A percentile compares a stretch with the other conserved stretches of the same genome.
Evolutionary conservation across 1,139 yeast species (phyloP).

Genomic region (Suhomyces anneliseae): DNA sequence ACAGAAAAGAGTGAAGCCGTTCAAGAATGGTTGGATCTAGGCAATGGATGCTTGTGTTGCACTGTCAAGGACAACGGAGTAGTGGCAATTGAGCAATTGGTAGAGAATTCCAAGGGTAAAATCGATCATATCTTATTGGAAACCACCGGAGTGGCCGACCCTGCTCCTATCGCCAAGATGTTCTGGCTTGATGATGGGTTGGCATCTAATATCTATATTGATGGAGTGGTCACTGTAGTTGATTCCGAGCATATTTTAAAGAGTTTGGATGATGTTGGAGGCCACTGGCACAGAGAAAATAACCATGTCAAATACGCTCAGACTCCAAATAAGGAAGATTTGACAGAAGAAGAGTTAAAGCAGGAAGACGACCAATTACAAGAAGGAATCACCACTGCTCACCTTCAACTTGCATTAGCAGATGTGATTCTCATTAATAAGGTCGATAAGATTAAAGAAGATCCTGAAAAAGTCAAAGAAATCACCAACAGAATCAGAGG

Average conservation of each 20-base stretch:
- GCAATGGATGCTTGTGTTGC: constrained; percentile 96
- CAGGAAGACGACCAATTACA: constrained; percentile 28
- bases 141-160: constrained; percentile 98
- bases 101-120: constrained; percentile 65
- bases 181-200: constrained; percentile 95
- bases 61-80: constrained; percentile 95
- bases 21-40: constrained; percentile 94
- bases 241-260: constrained; percentile 70
- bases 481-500: constrained; percentile 42
- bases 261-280: constrained; percentile 71
- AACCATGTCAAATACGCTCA: constrained; percentile 28
- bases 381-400: constrained; percentile 76
- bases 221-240: constrained; percentile 90
- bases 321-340: constrained; percentile 20
- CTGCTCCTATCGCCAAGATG: constrained; percentile 95
- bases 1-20: constrained; percentile 52
- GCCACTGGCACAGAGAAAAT: constrained; percentile 57
- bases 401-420: constrained; percentile 86
- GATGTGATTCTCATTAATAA: constrained; percentile 81
- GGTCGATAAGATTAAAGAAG: constrained; percentile 48
- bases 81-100: constrained; percentile 84
- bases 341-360: constrained; percentile 35
- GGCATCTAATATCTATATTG: constrained; percentile 79
- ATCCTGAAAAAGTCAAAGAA: constrained; percentile 20
- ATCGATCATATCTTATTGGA: constrained; percentile 90